Evolutionary conservation across 768 basidiomycete genomes (phyloP), one percentile per base, ranked within the genome.

Genomic region (Albatrellus ellisii): DNA sequence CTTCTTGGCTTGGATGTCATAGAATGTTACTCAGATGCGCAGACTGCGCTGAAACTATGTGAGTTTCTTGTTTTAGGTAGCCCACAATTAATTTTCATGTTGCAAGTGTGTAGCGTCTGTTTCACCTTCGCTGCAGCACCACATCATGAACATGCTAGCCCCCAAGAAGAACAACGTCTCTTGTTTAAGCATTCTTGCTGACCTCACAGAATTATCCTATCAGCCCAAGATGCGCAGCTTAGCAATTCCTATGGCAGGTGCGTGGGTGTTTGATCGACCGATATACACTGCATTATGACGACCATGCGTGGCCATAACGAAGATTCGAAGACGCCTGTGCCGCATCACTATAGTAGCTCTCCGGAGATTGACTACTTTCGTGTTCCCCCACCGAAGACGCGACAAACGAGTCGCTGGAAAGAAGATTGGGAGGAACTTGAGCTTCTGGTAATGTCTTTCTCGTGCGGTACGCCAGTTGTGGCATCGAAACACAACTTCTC

Each of bases 361-460:
- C 83, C 84, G 0, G 79, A 85, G 39, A 64, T 67, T 6, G 79
- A 78, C 31, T 81, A 78, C 54, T 77, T 78, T 56, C 60, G 62
- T 36, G 53, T 59, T 47, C 65, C 70, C 10, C 50, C 59, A 8
- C 53, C 42, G 39, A 53, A 47, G 20, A 56, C 69, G 21, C 66
- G 72, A 24, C 74, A 77, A 12, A 58, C 70, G 2, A 91, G 88
- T 52, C 64, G 91, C 45, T 97, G 89, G 77, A 84, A 86, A 52
- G 81, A 87, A 41, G 91, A 97, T 51, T 97, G 87, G 78, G 88
- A 92, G 54, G 90, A 94, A 56, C 62, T 95, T 7, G 91, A 94
- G 55, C 65, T 89, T 25, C 54, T 94, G 53, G 88, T 79, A 53
- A 38, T 52, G 37, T 26, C 52, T 15, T 9, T 27, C 18, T 26